A percentile compares a stretch with the other conserved stretches of the same genome.
These are phyloP conservation scores for Pythium phragmiticola DNA, from an alignment of 352 stramenopile genomes.

Conservation along the genomic window DNA sequence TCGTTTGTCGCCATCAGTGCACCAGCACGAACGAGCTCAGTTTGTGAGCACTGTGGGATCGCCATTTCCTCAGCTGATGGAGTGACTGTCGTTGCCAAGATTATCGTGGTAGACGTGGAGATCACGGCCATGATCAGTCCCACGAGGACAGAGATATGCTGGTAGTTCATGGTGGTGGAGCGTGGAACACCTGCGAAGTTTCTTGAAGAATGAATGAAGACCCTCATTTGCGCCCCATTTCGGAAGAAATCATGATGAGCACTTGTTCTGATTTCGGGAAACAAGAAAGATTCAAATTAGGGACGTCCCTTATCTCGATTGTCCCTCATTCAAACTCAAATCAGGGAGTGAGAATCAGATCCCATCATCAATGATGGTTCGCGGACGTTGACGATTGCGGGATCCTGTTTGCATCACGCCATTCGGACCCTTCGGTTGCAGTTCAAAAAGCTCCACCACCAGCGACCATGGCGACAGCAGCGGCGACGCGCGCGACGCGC, in stretches of 20 bases:
- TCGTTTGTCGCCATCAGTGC: not conserved
- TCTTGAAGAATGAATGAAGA: slow-evolving; percentile 1
- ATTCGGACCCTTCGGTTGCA: not conserved
- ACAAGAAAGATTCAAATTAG: not conserved
- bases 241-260: not conserved
- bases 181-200: not conserved
- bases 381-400: not conserved
- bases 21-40: not conserved
- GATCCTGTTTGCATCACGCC: not conserved
- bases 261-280: not conserved
- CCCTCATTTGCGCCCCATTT: too few species aligned
- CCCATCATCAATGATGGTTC: not conserved
- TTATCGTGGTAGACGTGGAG: not conserved
- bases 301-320: not conserved
- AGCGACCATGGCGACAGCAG: slow-evolving; percentile 11
- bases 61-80: not conserved
- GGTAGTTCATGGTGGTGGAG: not conserved
- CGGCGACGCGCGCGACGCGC: slow-evolving; percentile 18
- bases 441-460: not conserved
- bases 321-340: not conserved
- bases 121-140: not conserved
- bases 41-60: slow-evolving; percentile 3
- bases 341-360: not conserved
- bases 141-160: not conserved
- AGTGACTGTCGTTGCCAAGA: not conserved